Conservation (phyloP, 2,329 filamentous ascomycete species). For the Neospermospora avenae region DNA sequence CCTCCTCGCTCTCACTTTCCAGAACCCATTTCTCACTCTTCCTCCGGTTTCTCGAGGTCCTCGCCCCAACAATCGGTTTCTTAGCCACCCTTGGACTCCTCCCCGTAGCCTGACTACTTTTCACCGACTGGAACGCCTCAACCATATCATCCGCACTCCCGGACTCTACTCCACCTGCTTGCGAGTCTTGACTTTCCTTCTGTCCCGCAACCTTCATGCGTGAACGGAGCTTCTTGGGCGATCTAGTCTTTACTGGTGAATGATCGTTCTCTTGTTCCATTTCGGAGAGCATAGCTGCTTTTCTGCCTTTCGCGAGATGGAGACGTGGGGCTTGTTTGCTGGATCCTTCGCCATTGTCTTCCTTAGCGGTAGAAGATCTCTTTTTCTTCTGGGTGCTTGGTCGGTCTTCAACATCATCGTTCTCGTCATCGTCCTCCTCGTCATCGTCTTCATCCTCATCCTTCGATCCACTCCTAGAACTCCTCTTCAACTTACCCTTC, state of each 20-base stretch:
- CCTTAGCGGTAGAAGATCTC: background rate
- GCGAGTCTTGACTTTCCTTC: slow-evolving; percentile 6
- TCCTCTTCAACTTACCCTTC: background rate
- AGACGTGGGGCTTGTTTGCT: background rate
- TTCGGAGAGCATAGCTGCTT: slow-evolving; percentile 4
- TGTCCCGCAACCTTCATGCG: slow-evolving; percentile 6
- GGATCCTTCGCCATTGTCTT: background rate
- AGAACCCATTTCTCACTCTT: background rate
- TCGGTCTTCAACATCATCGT: background rate
- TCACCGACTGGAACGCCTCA: background rate
- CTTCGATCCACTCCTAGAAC: background rate
- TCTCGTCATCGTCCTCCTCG: background rate
- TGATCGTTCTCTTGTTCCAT: background rate
- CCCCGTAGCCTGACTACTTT: background rate
- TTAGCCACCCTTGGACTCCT: background rate
- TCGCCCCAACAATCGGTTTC: slow-evolving; percentile 1
- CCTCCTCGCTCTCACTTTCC: slow-evolving; percentile 3
- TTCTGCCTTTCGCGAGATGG: background rate
- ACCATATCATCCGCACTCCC: background rate
- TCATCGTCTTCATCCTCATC: background rate
- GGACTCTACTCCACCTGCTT: background rate
- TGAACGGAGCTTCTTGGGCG: slow-evolving; percentile 2
- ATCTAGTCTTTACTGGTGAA: background rate
- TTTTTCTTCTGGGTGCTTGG: background rate
- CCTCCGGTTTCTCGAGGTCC: background rate